These are phyloP conservation scores for Bombardia bombarda DNA, from an alignment of 495 filamentous ascomycete genomes.

Conservation along the genomic window DNA sequence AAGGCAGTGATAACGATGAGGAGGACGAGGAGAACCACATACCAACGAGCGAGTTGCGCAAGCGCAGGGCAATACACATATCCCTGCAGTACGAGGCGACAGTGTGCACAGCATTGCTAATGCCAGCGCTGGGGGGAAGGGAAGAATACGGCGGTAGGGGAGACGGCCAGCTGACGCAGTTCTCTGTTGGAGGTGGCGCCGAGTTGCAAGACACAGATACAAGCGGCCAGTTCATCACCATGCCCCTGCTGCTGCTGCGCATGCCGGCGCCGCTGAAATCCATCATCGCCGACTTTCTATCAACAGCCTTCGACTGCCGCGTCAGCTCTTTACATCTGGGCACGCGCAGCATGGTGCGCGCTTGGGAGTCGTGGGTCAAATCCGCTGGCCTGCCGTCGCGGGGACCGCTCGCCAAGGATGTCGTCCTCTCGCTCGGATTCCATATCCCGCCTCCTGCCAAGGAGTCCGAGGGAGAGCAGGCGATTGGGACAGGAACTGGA, in stretches of 20 bases:
- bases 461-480: not conserved
- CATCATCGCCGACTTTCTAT: conserved; percentile 35
- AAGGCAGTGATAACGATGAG: not conserved
- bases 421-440: conserved; percentile 35
- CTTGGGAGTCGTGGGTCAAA: conserved; percentile 35
- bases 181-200: no score
- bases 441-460: conserved; percentile 18
- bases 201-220: no score
- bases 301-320: conserved; percentile 38
- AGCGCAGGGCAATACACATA: conserved; percentile 22
- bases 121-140: conserved; percentile 21
- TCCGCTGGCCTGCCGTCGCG: conserved; percentile 12
- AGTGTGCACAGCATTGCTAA: conserved; percentile 29
- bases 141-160: not conserved
- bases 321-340: conserved; percentile 34
- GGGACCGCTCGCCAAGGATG: conserved; percentile 23
- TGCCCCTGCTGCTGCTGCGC: conserved; percentile 36
- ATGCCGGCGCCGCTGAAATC: conserved; percentile 37
- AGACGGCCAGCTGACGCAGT: not conserved
- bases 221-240: conserved; percentile 25
- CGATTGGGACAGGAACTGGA: not conserved
- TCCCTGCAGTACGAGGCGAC: conserved; percentile 34
- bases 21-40: not conserved
- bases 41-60: not conserved
- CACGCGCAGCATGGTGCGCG: conserved; percentile 29